A percentile compares a stretch with the other conserved stretches of the same genome.
These are phyloP conservation scores for Colletotrichum musae DNA, from an alignment of 2,329 filamentous ascomycete genomes.

Conservation along the genomic window DNA sequence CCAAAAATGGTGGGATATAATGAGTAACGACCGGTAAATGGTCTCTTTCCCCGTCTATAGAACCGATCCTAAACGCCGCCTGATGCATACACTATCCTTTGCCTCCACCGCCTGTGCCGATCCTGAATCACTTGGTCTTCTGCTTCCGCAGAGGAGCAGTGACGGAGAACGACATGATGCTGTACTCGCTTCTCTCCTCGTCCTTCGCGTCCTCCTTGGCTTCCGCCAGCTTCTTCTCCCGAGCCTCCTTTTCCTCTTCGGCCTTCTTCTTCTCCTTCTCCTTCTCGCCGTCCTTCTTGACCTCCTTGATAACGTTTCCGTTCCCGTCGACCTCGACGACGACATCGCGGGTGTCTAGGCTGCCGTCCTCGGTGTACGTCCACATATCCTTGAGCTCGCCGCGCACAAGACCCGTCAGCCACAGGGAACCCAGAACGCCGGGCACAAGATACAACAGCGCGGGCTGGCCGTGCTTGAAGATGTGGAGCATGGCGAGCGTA, in stretches of 20 bases:
- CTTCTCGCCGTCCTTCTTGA: conserved; percentile 55
- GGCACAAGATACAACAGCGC: conserved; percentile 94
- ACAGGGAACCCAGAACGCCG: conserved; percentile 81
- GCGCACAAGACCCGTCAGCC: conserved; percentile 78
- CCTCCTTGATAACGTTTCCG: conserved; percentile 60
- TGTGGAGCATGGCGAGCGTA: conserved; percentile 82
- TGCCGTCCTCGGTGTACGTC: conserved; percentile 83
- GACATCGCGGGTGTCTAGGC: conserved; percentile 67
- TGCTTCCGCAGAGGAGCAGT: conserved; percentile 36
- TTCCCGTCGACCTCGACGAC: conserved; percentile 68
- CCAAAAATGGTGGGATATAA: too few species aligned
- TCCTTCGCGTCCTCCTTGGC: conserved; percentile 37
- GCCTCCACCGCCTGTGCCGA: background rate
- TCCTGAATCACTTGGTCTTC: conserved; percentile 5
- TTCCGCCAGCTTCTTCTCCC: conserved; percentile 31
- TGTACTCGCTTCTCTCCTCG: conserved; percentile 37
- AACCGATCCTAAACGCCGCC: background rate
- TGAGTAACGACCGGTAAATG: too few species aligned
- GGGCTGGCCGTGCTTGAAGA: conserved; percentile 87
- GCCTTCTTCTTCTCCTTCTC: conserved; percentile 49
- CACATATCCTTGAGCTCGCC: conserved; percentile 85
- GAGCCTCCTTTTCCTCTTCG: conserved; percentile 41
- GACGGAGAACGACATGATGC: conserved; percentile 31
- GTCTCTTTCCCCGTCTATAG: background rate
- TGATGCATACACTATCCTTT: background rate